Evolutionary conservation across 2,329 filamentous ascomycete species (phyloP).

Genomic region (Sordariomycetes sp.): DNA sequence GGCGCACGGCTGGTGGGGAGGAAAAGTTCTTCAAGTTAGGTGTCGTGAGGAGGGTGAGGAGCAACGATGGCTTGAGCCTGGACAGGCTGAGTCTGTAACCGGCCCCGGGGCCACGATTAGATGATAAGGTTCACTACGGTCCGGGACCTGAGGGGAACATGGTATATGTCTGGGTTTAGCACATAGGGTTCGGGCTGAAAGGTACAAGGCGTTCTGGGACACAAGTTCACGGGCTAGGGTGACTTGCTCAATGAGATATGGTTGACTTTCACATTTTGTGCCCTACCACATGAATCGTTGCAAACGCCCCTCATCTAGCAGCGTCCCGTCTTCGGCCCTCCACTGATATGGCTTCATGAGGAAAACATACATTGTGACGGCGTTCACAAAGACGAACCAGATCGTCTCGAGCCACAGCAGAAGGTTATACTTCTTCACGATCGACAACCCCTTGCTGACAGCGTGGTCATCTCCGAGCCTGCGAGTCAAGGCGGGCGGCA

Average conservation of each 20-base stretch:
- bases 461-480: slow-evolving; percentile 8
- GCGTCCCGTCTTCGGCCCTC: slow-evolving; percentile 39
- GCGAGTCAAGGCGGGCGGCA: slow-evolving; percentile 7
- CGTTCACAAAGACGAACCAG: slow-evolving; percentile 61
- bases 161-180: not conserved
- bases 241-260: not conserved
- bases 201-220: not conserved
- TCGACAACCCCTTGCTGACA: slow-evolving; percentile 4
- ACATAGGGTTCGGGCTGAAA: too few species aligned
- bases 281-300: slow-evolving; percentile 78
- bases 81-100: slow-evolving; percentile 65
- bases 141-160: not conserved
- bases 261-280: not conserved
- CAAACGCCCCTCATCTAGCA: slow-evolving; percentile 44
- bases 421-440: slow-evolving; percentile 28
- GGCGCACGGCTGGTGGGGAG: slow-evolving; percentile 66
- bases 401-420: slow-evolving; percentile 51
- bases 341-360: slow-evolving; percentile 60
- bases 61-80: slow-evolving; percentile 64
- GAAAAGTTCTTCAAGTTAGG: slow-evolving; percentile 76
- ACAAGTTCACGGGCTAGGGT: too few species aligned
- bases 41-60: slow-evolving; percentile 63
- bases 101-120: slow-evolving; percentile 8
- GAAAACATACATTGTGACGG: slow-evolving; percentile 62
- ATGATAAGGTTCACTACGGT: slow-evolving; percentile 1